Base-by-base conservation (phyloP, 2,329 filamentous ascomycete species). In the Clathrospora elynae region DNA sequence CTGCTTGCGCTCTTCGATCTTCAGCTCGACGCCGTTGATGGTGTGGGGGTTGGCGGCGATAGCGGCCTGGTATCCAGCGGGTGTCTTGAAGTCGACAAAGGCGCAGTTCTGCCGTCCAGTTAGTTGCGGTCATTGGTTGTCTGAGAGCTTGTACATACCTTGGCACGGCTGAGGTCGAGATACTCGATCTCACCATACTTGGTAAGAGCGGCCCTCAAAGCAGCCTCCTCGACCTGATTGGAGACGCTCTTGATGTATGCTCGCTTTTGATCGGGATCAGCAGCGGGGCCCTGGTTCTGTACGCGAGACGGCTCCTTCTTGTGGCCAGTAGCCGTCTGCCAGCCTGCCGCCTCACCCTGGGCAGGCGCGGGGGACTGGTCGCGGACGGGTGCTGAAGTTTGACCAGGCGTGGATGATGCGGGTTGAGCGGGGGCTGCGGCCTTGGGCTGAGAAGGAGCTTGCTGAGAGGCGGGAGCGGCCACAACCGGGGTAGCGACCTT, bases 181-280 rank as follows among this genome's bases (percentile, higher is more conserved):
- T 85, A 83, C 48, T 75, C 74, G 33, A 85, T 67, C 65, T 84
- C 82, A 51, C 82, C 83, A 37, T 85, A 90, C 59, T 84, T 82
- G 57, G 83, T 78, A 36, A 99, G 77, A 39, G 83, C 80, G 38
- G 79, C 78, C 70, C 80, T 86, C 46, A 99, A 78, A 32, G 89
- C 82, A 26, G 83, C 81, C 10, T 84, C 80, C 66, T 88, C 82
- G 37, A 99, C 85, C 74, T 90, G 91, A 22, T 95, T 90, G 35
- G 85, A 92, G 35, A 97, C 92, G 61, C 92, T 95, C 78, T 96
- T 96, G 72, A 99, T 90, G 72, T 96, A 97, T 13, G 87, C 93
- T 57, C 90, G 82, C 39, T 85, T 85, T 50, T 83, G 83, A 51
- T 92, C 86, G 63, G 89, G 87, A 63, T 91, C 87, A 32, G 75